Evolutionary conservation across 257 asterid species (phyloP), one percentile per base, ranked within the genome.

Genomic region (Fraxinus excelsior): DNA sequence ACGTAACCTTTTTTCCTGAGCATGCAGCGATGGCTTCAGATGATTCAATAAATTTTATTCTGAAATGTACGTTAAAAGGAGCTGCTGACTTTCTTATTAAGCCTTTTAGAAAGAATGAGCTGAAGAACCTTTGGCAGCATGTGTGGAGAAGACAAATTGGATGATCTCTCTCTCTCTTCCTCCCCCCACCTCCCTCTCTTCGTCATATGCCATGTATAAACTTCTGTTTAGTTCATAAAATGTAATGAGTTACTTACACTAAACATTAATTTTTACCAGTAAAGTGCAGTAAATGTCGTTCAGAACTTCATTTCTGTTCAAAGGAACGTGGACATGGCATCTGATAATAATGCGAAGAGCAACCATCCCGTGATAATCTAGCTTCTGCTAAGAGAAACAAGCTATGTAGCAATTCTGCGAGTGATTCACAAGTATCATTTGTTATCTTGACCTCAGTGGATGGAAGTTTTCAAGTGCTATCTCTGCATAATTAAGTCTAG

Each of bases 361-460:
- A 8, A 9, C 18, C 32, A 10, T 62, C 67, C 14, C 18, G 0
- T 7, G 18, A 62, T 62, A 3, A 26, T 23, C 67, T 62, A 14
- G 67, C 32, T 25, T 62, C 67, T 25, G 31, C 34, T 7, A 1
- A 8, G 67, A 60, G 29, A 60, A 8, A 60, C 29, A 60, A 60
- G 67, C 32, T 6, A 60, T 60, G 67, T 14, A 8, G 67, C 32
- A 60, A 60, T 60, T 21, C 32, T n/a, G 67, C 16, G 0, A 62
- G 34, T 62, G 6, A 62, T 25, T 11, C 18, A 25, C 34, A 46
- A 46, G 67, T 60, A 60, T 23, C 67, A 7, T 60, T 60, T 60
- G 13, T 10, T 42, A 67, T 75, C 49, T 66, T 66, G 65, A 75
- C 35, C 51, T 75, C 73, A 29, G 23, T 42, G 19, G 13, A 42